These are phyloP conservation scores for Limonium bicolor DNA, from an alignment of 148 eudicot species.

Conservation along the genomic window DNA sequence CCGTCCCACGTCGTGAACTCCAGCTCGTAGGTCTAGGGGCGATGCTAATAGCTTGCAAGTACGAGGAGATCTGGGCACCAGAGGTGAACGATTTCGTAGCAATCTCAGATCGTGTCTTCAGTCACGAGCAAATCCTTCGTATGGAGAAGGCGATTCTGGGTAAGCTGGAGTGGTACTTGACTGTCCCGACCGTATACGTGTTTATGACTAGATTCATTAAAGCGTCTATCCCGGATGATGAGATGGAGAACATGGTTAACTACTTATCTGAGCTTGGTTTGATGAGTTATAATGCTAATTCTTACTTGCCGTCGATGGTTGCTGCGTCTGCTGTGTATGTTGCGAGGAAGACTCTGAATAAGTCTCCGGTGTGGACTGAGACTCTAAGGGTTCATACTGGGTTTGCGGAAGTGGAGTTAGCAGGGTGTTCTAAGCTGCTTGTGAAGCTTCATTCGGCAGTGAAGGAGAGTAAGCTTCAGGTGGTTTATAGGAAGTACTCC, in stretches of 20 bases:
- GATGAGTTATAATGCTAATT: constrained; percentile 37
- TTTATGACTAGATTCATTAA: constrained; percentile 64
- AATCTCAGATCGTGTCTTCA: constrained; percentile 45
- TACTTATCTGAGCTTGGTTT: constrained; percentile 69
- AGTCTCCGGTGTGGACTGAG: constrained; percentile 58
- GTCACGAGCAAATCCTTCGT: constrained; percentile 33
- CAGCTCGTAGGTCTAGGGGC: constrained; percentile 40
- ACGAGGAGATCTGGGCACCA: constrained; percentile 94
- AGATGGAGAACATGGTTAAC: constrained; percentile 55
- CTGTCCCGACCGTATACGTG: constrained; percentile 51
- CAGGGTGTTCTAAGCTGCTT: constrained; percentile 62
- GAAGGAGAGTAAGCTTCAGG: constrained; percentile 34
- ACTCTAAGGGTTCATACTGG: constrained; percentile 66
- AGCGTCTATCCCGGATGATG: constrained; percentile 36
- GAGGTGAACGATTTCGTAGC: constrained; percentile 51
- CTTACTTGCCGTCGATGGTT: constrained; percentile 52
- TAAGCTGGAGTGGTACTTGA: constrained; percentile 43
- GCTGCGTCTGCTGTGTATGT: constrained; percentile 88
- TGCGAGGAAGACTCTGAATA: constrained; percentile 52
- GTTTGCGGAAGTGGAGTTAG: constrained; percentile 30
- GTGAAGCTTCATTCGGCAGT: constrained; percentile 43
- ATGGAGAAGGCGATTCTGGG: constrained; percentile 58
- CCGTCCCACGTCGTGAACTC: constrained; percentile 21
- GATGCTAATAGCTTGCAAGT: constrained; percentile 54
- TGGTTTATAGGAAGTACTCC: constrained; percentile 50